Evolutionary conservation across 2,329 filamentous ascomycete genomes (phyloP), one percentile per base, ranked within the genome.

Genomic region (Monilinia laxa): DNA sequence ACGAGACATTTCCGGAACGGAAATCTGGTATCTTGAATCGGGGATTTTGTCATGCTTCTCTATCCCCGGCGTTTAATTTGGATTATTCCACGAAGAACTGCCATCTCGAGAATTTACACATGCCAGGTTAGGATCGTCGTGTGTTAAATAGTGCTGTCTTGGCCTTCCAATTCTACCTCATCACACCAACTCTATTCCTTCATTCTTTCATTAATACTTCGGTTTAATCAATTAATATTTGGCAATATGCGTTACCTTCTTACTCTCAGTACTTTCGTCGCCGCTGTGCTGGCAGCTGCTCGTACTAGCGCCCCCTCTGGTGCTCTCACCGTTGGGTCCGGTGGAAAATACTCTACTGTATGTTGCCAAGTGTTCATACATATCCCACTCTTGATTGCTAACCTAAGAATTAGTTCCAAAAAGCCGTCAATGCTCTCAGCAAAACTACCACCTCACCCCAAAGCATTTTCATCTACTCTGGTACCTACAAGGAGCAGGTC

Each of bases 401-500:
- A 71, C 60, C 62, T 54, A 58, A 11, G 23, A 16, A 52, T 23
- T 51, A 78, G 77, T 78, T 85, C 60, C 80, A 83, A 75, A 75
- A 77, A 38, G 84, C 84, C 3, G 79, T 87, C 56, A 75, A 82
- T 65, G 81, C 83, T 20, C 76, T 86, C n/a, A 80, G 78, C 67
- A 80, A 79, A 3, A 77, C 78, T 4, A 78, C 78, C 11, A 81
- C 80, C 16, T 70, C 76, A 1, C 78, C 79, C 16, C 82, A 85
- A 68, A 80, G 77, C 69, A 83, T 86, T 74, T 86, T 85, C 77
- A 84, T 87, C 72, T 74, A 82, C 68, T 75, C 81, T 54, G 85
- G 85, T 5, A 86, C 82, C 52, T 87, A 87, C 77, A 77, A 77
- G 16, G 85, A 87, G 73, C 85, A 87, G 74, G 83, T 87, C 59